Evolutionary conservation across 2,329 filamentous ascomycete genomes (phyloP).

Genomic region (Diaporthe citri): DNA sequence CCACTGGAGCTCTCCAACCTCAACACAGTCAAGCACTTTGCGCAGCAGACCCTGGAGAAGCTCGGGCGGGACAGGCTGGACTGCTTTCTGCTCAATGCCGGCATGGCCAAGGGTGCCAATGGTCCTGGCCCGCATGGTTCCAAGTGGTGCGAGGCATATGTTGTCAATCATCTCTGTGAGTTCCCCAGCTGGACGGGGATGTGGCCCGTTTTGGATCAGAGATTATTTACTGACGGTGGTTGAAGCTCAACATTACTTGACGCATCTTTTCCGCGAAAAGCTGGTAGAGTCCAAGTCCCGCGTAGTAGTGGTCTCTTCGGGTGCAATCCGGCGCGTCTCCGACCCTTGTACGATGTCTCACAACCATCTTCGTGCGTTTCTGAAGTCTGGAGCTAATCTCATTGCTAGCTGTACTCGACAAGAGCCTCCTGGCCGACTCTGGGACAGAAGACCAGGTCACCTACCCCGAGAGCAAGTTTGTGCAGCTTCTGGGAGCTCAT

Average conservation of each 20-base stretch:
- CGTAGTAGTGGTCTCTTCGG: conserved; percentile 65
- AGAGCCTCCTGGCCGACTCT: conserved; percentile 55
- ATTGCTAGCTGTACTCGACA: conserved; percentile 51
- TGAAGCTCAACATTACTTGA: conserved; percentile 66
- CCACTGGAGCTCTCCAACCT: conserved; percentile 63
- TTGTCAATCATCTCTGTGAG: conserved; percentile 66
- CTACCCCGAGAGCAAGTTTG: conserved; percentile 63
- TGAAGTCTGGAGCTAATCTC: not conserved
- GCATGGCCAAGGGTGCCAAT: conserved; percentile 52
- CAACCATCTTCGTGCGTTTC: not conserved
- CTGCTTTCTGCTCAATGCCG: conserved; percentile 65
- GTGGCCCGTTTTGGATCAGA: not conserved
- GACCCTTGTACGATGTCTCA: conserved; percentile 49
- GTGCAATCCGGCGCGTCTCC: conserved; percentile 57
- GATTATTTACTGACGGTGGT: not conserved
- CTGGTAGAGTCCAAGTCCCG: conserved; percentile 60
- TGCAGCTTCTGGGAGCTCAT: conserved; percentile 63
- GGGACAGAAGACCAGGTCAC: conserved; percentile 47
- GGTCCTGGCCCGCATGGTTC: conserved; percentile 54
- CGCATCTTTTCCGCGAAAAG: conserved; percentile 62
- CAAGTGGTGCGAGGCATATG: conserved; percentile 62
- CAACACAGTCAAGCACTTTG: conserved; percentile 59
- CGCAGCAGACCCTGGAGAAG: conserved; percentile 56
- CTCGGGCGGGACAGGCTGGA: conserved; percentile 59
- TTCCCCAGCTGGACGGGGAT: not conserved